Evolutionary conservation across 805 yeast genomes (phyloP), one percentile per base, ranked within the genome.

Genomic region (Candida pseudofarinosa): DNA sequence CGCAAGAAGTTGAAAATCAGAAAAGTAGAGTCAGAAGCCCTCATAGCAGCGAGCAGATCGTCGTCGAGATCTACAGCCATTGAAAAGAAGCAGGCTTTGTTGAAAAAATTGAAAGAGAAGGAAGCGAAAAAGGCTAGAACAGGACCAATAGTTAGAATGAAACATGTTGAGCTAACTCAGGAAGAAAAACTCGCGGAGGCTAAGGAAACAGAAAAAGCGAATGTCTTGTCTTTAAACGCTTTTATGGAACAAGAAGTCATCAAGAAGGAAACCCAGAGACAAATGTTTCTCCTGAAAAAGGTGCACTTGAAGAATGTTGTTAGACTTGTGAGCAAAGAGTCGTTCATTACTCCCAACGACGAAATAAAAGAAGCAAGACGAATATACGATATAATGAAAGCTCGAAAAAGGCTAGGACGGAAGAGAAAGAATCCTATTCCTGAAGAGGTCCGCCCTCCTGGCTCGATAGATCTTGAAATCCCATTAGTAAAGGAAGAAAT

Each of bases 191-290:
- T 85, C 36, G 83, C 76, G n/a, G 93, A 88, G 59, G 98, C 99
- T 1, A 69, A 81, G 37, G 85, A 83, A 52, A 93, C 97, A 0
- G 99, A 93, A 62, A 74, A 76, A 56, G 74, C 77, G 35, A 93
- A 93, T 60, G 67, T 80, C 2, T 69, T 79, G 19, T 85, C 97
- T 2, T 68, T 93, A 50, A 80, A 85, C 48, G 72, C 77, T 53
- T 93, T 86, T 57, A 79, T 83, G 53, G 95, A 90, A 53, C 91
- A 87, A 56, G 99, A 93, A 59, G 68, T 84, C 34, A 82, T 80
- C 37, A 83, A 88, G 54, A 88, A 88, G 58, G 82, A 83, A 59
- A 77, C 76, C 41, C 91, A 90, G 55, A 69, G 90, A 43, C 88
- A 84, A 36, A 65, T 85, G 45, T 79, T 86, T 60, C 71, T 80